Evolutionary conservation across 2,329 filamentous ascomycete species (phyloP).

Genomic region (Aspergillus sp.): DNA sequence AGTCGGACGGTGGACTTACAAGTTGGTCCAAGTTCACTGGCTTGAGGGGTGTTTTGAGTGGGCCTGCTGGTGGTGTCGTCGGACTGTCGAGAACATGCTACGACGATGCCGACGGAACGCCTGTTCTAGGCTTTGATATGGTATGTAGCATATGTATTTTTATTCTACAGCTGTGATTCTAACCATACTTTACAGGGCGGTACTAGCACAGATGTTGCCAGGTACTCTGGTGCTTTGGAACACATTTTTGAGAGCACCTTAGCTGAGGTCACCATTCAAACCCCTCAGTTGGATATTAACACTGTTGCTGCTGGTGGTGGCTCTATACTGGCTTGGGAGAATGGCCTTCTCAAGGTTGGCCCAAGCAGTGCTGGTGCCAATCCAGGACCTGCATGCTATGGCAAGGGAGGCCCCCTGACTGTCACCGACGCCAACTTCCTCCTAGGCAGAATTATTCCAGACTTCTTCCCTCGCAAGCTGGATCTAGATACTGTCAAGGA

Average conservation of each 20-base stretch:
- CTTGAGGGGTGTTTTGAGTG: conserved; percentile 9
- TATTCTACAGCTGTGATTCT: neutral
- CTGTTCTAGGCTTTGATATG: conserved; percentile 92
- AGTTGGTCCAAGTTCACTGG: conserved; percentile 11
- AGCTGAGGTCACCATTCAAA: conserved; percentile 90
- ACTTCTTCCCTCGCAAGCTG: conserved; percentile 88
- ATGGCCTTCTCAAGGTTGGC: conserved; percentile 87
- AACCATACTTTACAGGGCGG: conserved; percentile 58
- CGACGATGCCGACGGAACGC: conserved; percentile 46
- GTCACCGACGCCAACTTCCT: conserved; percentile 92
- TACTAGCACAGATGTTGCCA: conserved; percentile 83
- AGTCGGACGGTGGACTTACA: conserved; percentile 12
- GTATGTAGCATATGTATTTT: neutral
- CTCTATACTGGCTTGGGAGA: conserved; percentile 73
- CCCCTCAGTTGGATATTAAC: conserved; percentile 90
- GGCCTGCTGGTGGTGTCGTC: conserved; percentile 11
- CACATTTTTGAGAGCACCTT: conserved; percentile 94
- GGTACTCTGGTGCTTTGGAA: conserved; percentile 87
- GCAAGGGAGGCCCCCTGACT: conserved; percentile 87
- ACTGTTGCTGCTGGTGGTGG: conserved; percentile 85
- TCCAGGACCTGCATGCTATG: conserved; percentile 87
- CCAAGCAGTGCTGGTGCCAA: conserved; percentile 90
- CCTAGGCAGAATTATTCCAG: conserved; percentile 78
- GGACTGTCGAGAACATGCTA: conserved; percentile 11
- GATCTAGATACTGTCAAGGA: conserved; percentile 70